A percentile compares a stretch with the other conserved stretches of the same genome.
Conservation (phyloP, 108 stramenopile genomes). For the Discostella pseudostelligera region DNA sequence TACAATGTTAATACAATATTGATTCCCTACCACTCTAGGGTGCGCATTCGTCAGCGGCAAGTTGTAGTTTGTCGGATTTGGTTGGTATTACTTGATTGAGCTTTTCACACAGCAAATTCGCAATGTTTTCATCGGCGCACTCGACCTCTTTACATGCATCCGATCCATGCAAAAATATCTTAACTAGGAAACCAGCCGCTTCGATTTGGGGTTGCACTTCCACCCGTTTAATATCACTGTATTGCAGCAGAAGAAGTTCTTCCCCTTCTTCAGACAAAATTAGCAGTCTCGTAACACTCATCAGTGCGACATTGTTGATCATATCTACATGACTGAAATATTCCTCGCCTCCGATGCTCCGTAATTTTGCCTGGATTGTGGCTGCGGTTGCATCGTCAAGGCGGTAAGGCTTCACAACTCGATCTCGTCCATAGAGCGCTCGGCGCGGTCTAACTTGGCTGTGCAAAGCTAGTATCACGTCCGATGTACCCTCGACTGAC, state of each 20-base stretch:
- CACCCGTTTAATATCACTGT: constrained; percentile 49
- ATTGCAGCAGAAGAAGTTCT: constrained; percentile 55
- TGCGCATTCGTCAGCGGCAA: too few species aligned
- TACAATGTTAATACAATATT: too few species aligned
- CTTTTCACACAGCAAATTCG: constrained; percentile 30
- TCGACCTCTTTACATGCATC: constrained; percentile 56
- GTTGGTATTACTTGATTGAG: too few species aligned
- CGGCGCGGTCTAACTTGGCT: too few species aligned
- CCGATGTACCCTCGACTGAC: too few species aligned
- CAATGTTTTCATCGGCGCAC: constrained; percentile 46
- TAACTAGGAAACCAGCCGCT: constrained; percentile 46
- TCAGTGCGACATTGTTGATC: constrained; percentile 57
- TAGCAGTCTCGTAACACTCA: constrained; percentile 58
- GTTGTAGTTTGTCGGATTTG: too few species aligned
- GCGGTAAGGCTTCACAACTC: too few species aligned
- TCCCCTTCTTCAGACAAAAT: constrained; percentile 66
- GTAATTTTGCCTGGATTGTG: constrained; percentile 58
- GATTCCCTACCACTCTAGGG: too few species aligned
- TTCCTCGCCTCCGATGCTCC: constrained; percentile 58
- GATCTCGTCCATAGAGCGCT: too few species aligned
- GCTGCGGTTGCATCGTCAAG: constrained; percentile 70
- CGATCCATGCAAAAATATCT: constrained; percentile 51
- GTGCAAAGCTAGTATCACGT: too few species aligned
- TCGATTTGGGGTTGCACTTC: constrained; percentile 49
- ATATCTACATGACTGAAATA: constrained; percentile 73